Conservation (phyloP, 108 stramenopile species). For the Cyclostephanos invisitatus region DNA sequence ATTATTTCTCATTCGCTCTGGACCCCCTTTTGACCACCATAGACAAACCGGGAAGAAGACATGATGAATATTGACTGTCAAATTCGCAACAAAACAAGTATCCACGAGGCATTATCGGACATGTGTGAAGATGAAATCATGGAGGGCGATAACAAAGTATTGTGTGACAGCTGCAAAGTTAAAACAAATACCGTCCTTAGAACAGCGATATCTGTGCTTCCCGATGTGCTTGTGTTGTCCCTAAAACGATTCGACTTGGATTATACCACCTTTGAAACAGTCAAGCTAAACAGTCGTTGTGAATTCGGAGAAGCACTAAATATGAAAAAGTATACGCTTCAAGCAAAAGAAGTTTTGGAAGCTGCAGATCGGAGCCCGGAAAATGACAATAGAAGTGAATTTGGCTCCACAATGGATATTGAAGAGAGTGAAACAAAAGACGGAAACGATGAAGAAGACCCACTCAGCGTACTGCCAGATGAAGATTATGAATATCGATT, state of each 20-base stretch:
- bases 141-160: slow-evolving; percentile 97
- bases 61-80: slow-evolving; percentile 93
- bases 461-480: slow-evolving; percentile 61
- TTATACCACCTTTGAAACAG: slow-evolving; percentile 98
- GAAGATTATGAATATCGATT: slow-evolving; percentile 94
- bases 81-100: slow-evolving; percentile 90
- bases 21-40: slow-evolving; percentile 28
- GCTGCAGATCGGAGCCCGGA: slow-evolving; percentile 23
- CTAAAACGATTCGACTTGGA: slow-evolving; percentile 98
- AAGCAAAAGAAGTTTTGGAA: slow-evolving; percentile 87
- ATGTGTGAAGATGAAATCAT: slow-evolving; percentile 94
- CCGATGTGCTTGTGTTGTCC: slow-evolving; percentile 91
- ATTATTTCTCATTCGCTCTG: slow-evolving; percentile 25
- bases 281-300: slow-evolving; percentile 95
- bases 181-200: slow-evolving; percentile 92
- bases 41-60: slow-evolving; percentile 91
- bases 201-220: slow-evolving; percentile 88
- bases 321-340: slow-evolving; percentile 93
- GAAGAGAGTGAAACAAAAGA: slow-evolving; percentile 49
- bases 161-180: slow-evolving; percentile 93
- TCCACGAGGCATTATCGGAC: slow-evolving; percentile 91
- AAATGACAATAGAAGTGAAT: slow-evolving; percentile 46
- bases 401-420: slow-evolving; percentile 42
- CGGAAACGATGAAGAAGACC: slow-evolving; percentile 38
- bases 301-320: slow-evolving; percentile 94